Base-by-base conservation (phyloP, 108 stramenopile genomes). In the Cyclotella cryptica region DNA sequence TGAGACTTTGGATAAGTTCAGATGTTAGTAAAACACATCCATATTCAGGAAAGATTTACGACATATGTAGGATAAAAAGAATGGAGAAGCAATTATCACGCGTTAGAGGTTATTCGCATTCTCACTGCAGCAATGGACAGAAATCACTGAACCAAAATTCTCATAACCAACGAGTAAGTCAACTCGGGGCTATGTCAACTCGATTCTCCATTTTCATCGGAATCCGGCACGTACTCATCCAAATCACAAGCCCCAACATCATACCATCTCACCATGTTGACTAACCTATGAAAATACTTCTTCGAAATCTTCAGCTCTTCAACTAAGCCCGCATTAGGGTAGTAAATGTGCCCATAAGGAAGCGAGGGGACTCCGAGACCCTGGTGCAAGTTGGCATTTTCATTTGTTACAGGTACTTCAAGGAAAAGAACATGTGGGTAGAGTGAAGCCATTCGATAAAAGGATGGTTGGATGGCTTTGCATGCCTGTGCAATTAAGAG, bases 371-470 rank as follows among this genome's bases (percentile, higher is more conserved):
- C 87, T 4, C 75, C 84, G 1, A 90, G 78, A 14, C 93, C 93
- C 82, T 92, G 88, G 62, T 91, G 89, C 12, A 94, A 75, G 24
- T 78, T 82, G 64, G 87, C 84, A 71, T 90, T 92, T 45, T 92
- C 74, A 21, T 76, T 72, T 42, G 90, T 85, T 6, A 94, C 89
- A 1, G 93, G 93, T 15, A 92, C 88, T 60, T 94, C 83, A 12
- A 90, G 74, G 64, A 91, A 92, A 27, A 85, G 77, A 35, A 92
- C 65, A 46, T 83, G 57, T 9, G 75, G 77, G 52, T 86, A 77
- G 17, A 64, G 64, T n/a, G 63, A 44, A 0, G 88, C 88, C 60
- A 88, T 71, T 35, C 83, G 71, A 51, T 90, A 85, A 66, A 75
- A 90, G 26, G 64, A 53, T n/a, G 90, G 88, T 45, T 84, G 77